These are phyloP conservation scores for Naganishia vishniacii DNA, from an alignment of 768 basidiomycete genomes.

Conservation along the genomic window DNA sequence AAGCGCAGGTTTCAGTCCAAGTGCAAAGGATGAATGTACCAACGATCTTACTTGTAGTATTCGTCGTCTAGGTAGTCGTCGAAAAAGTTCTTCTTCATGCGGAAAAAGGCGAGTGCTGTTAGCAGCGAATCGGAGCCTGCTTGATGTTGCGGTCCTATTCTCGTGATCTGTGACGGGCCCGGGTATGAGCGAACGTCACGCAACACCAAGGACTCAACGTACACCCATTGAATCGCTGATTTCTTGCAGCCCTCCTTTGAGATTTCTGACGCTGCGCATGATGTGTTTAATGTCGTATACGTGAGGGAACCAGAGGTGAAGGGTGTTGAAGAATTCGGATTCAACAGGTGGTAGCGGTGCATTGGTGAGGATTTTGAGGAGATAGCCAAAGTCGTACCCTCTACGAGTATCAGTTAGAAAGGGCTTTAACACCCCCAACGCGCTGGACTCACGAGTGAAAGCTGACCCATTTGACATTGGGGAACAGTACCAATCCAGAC, in stretches of 20 bases:
- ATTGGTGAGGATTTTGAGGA: slow-evolving; percentile 78
- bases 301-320: slow-evolving; percentile 87
- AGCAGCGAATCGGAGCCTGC: slow-evolving; percentile 95
- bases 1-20: too few species aligned
- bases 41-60: slow-evolving; percentile 45
- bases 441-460: slow-evolving; percentile 76
- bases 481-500: slow-evolving; percentile 80
- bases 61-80: slow-evolving; percentile 76
- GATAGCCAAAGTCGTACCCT: slow-evolving; percentile 98
- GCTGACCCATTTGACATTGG: slow-evolving; percentile 91
- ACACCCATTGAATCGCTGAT: slow-evolving; percentile 94
- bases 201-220: slow-evolving; percentile 42
- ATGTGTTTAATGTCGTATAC: slow-evolving; percentile 98
- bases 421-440: neutral
- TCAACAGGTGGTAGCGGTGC: slow-evolving; percentile 81
- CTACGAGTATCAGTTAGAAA: slow-evolving; percentile 56
- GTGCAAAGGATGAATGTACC: too few species aligned
- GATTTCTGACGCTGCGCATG: slow-evolving; percentile 73
- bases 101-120: slow-evolving; percentile 90
- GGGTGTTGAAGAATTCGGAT: slow-evolving; percentile 78
- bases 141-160: slow-evolving; percentile 87
- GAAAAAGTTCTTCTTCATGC: slow-evolving; percentile 88
- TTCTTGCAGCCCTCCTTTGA: slow-evolving; percentile 85
- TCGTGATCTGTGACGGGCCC: slow-evolving; percentile 59
- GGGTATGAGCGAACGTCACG: neutral